Base-by-base conservation (phyloP, 345 rosid species). In the Boechera stricta region DNA sequence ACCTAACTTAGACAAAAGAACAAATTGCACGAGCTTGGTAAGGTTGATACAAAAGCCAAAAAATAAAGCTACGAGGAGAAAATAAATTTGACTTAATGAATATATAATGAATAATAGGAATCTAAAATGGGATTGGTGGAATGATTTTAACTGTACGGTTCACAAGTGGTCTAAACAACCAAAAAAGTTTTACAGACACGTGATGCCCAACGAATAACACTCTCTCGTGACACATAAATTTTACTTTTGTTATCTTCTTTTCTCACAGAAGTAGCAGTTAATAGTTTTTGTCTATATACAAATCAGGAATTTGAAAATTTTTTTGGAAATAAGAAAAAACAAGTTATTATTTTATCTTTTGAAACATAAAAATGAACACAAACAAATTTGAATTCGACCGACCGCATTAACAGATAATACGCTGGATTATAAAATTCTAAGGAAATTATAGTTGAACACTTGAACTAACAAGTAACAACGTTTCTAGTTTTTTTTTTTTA, bases 181-280 rank as follows among this genome's bases (percentile, higher is more conserved):
- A 36, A 39, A 16, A 10, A 16, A 6, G 12, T n/a, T 69, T 76
- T 29, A 75, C 79, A 76, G 69, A 68, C 80, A 76, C 64, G 80
- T 69, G 75, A 76, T 21, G 55, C 29, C n/a, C 36, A 68, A 57
- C 67, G 36, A 67, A 56, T 6, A 44, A 44, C 56, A 64, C 65
- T 44, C 65, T 26, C 68, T 75, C 62, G 72, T 70, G 65, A 70
- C 39, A 33, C 28, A 13, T 49, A 41, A 28, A 38, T 67, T 75
- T 59, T 36, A 44, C 66, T 48, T 67, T 74, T 38, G 65, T 54
- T 41, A n/a, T 39, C 29, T 10, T 52, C 3, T 32, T 64, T 4
- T 52, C 41, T 67, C 57, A 39, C 33, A 26, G 32, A 39, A 3
- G 28, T 39, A 28, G 55, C 68, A 51, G 36, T 59, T 60, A 59